These are phyloP conservation scores for Trichophyton mentagrophytes DNA, from an alignment of 2,329 filamentous ascomycete genomes.

Conservation along the genomic window DNA sequence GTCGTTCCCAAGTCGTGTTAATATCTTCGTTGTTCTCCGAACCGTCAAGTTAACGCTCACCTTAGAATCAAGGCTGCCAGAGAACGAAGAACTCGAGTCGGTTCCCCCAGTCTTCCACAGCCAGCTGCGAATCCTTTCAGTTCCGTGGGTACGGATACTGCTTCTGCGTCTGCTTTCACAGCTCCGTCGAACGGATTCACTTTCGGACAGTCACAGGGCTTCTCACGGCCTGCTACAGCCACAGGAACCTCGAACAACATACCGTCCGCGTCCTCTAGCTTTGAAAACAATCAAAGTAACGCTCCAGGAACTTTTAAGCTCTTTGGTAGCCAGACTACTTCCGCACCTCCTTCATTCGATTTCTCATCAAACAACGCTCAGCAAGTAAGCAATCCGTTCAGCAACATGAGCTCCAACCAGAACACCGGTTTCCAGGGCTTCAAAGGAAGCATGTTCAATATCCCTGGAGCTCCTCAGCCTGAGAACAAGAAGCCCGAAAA, in stretches of 20 bases:
- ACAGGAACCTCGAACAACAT: conserved; percentile 17
- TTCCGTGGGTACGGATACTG: conserved; percentile 21
- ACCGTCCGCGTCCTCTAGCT: conserved; percentile 20
- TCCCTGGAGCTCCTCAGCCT: conserved; percentile 15
- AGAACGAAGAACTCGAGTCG: conserved; percentile 17
- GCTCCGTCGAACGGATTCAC: conserved; percentile 20
- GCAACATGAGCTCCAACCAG: conserved; percentile 18
- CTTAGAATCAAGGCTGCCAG: conserved; percentile 22
- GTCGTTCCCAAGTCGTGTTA: neutral
- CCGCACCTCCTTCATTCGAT: conserved; percentile 22
- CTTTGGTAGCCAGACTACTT: conserved; percentile 12
- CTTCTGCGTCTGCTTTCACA: conserved; percentile 14
- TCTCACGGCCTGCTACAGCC: conserved; percentile 19
- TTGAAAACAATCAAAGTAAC: conserved; percentile 18
- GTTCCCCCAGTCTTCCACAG: conserved; percentile 14
- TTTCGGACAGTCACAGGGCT: conserved; percentile 28
- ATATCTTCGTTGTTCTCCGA: neutral
- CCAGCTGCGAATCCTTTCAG: conserved; percentile 21
- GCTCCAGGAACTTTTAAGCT: conserved; percentile 8
- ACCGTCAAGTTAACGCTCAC: neutral
- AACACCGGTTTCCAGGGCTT: conserved; percentile 20
- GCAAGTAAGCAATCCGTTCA: conserved; percentile 25
- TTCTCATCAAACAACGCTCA: conserved; percentile 20
- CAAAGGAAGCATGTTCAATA: conserved; percentile 23
- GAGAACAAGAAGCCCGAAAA: conserved; percentile 6